Percentiles rank a stretch among this genome's conserved stretches.
Evolutionary conservation across 1,284 basidiomycete species (phyloP).

Genomic region (Prillingera fragicola): DNA sequence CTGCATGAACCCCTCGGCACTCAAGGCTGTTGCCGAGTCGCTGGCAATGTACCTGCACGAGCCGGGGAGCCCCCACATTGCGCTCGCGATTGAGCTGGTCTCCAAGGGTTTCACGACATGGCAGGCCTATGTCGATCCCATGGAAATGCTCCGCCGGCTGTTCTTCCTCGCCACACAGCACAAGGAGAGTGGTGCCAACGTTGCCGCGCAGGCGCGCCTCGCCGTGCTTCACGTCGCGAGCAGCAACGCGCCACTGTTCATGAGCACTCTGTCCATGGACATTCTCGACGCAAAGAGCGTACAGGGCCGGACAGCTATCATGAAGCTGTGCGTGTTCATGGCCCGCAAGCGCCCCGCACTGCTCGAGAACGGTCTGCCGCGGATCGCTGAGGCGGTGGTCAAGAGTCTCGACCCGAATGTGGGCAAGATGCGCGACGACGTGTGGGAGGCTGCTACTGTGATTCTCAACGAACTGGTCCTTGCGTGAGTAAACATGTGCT

Average conservation of each 20-base stretch:
- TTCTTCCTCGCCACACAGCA: conserved; percentile 77
- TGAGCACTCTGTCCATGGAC: conserved; percentile 88
- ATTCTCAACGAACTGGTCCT: conserved; percentile 85
- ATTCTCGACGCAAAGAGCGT: conserved; percentile 73
- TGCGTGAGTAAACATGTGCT: conserved; percentile 55
- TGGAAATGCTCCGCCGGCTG: conserved; percentile 78
- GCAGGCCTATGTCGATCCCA: conserved; percentile 90
- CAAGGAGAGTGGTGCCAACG: conserved; percentile 56
- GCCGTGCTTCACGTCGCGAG: conserved; percentile 81
- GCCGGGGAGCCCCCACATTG: conserved; percentile 58
- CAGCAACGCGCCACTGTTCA: conserved; percentile 81
- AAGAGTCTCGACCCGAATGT: conserved; percentile 92
- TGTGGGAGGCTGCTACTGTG: conserved; percentile 85
- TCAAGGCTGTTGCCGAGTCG: conserved; percentile 68
- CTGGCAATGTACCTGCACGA: conserved; percentile 71
- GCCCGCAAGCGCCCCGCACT: conserved; percentile 88
- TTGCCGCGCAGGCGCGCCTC: conserved; percentile 57
- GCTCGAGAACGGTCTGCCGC: conserved; percentile 76
- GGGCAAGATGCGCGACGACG: conserved; percentile 73
- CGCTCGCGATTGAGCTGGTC: conserved; percentile 81
- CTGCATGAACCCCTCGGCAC: conserved; percentile 61
- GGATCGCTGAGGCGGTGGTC: conserved; percentile 89
- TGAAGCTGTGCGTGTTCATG: conserved; percentile 90
- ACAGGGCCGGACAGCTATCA: conserved; percentile 77
- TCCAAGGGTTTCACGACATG: conserved; percentile 85